Percentiles rank a stretch among this genome's conserved stretches.
Conservation (phyloP, 768 basidiomycete species). For the Termitomyces sp. region DNA sequence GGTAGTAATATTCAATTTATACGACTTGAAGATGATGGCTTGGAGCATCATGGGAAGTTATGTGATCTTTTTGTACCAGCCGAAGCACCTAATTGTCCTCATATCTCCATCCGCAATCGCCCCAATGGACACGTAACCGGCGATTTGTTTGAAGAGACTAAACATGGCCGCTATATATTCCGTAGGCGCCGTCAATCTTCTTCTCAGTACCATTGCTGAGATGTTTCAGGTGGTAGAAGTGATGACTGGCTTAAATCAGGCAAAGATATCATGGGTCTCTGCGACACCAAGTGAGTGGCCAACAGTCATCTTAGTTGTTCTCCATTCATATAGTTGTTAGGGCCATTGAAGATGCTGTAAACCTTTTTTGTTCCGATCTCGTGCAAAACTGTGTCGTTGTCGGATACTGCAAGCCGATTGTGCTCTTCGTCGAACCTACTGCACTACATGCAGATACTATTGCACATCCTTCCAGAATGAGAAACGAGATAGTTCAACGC, state of each 20-base stretch:
- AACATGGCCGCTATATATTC: slow-evolving; percentile 2
- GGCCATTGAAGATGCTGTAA: slow-evolving; percentile 2
- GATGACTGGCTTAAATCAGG: slow-evolving; percentile 11
- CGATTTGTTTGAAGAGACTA: slow-evolving; percentile 7
- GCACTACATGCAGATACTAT: not conserved
- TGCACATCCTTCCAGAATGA: not conserved
- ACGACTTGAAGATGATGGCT: not conserved
- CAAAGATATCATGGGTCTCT: not conserved
- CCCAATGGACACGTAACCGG: slow-evolving; percentile 6
- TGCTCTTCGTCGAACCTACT: slow-evolving; percentile 3
- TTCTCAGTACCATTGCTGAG: not conserved
- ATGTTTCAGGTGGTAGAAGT: slow-evolving; percentile 4
- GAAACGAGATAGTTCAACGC: not conserved
- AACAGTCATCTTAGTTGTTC: not conserved
- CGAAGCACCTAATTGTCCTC: slow-evolving; percentile 7
- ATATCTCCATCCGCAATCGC: slow-evolving; percentile 3
- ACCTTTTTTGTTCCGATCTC: slow-evolving; percentile 1
- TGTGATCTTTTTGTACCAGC: slow-evolving; percentile 4
- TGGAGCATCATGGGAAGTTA: not conserved
- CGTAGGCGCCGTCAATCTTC: not conserved
- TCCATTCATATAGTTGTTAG: not conserved
- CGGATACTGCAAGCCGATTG: slow-evolving; percentile 7
- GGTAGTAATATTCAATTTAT: not conserved
- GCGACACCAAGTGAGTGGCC: slow-evolving; percentile 4
- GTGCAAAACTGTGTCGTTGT: slow-evolving; percentile 6